phyloP scores from a whole-genome alignment of 306 rosid species.

The Morella rubra region DNA sequence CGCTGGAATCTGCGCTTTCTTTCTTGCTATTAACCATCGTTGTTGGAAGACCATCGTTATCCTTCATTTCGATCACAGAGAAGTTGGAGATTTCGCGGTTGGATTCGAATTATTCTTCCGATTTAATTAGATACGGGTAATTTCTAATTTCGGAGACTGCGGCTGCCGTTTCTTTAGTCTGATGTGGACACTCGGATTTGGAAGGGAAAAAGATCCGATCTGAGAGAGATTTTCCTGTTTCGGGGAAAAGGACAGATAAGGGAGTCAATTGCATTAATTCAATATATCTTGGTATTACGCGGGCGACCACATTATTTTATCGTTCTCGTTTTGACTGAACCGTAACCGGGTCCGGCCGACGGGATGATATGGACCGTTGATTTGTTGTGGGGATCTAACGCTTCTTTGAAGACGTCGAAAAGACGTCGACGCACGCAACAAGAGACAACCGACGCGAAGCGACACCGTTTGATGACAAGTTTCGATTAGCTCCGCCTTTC shows the following conservation, averaged over 20 bases:
- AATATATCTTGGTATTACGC: neutral
- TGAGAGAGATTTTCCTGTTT: slow-evolving; percentile 5
- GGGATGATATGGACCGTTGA: slow-evolving; percentile 19
- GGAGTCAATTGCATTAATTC: neutral
- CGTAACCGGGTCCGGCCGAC: neutral
- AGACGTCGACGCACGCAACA: neutral
- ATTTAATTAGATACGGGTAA: neutral
- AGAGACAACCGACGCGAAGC: slow-evolving; percentile 33
- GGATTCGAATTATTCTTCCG: neutral
- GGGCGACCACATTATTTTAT: slow-evolving; percentile 22
- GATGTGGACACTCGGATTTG: slow-evolving; percentile 30
- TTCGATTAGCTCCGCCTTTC: too few species aligned
- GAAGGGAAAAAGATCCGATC: slow-evolving; percentile 24
- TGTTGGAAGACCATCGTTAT: slow-evolving; percentile 77
- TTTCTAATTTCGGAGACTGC: neutral
- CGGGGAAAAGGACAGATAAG: neutral
- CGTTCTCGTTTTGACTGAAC: slow-evolving; percentile 15
- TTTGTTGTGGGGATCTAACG: neutral
- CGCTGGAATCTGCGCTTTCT: slow-evolving; percentile 57
- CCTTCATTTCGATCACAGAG: slow-evolving; percentile 68
- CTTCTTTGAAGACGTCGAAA: neutral
- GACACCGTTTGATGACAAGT: slow-evolving; percentile 12
- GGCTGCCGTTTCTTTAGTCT: slow-evolving; percentile 11
- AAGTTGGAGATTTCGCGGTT: neutral
- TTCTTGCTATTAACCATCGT: slow-evolving; percentile 51